Conservation (phyloP, 192 early-diverging fungal species). For the Rhizoclosmatium globosum region DNA sequence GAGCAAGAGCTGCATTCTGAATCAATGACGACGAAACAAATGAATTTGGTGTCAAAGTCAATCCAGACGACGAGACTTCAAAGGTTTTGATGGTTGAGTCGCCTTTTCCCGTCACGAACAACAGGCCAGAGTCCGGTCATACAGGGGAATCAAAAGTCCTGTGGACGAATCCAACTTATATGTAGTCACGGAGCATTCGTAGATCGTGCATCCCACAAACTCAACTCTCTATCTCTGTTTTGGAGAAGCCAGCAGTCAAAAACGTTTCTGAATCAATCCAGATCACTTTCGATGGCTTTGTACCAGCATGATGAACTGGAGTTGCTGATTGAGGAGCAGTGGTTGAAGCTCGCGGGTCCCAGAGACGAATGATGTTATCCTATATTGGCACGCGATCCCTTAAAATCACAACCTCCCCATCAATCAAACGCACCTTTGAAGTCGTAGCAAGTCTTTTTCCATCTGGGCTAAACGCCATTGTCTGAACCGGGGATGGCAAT, state of each 20-base stretch:
- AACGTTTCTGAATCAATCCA: constrained; percentile 72
- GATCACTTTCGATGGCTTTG: constrained; percentile 69
- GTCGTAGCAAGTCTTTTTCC: no score
- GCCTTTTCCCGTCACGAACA: constrained; percentile 76
- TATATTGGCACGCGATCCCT: neutral
- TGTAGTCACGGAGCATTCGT: constrained; percentile 59
- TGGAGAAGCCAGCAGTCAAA: constrained; percentile 75
- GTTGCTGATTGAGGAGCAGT: neutral
- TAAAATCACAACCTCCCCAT: no score
- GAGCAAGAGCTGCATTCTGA: constrained; percentile 70
- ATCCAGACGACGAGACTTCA: constrained; percentile 50
- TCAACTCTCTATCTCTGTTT: constrained; percentile 61
- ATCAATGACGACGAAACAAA: constrained; percentile 37
- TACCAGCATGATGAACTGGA: constrained; percentile 59
- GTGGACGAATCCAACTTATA: constrained; percentile 72
- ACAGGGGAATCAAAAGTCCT: constrained; percentile 76
- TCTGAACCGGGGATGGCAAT: no score
- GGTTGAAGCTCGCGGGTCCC: constrained; percentile 59
- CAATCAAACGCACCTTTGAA: no score
- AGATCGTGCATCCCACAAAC: constrained; percentile 80
- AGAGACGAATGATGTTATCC: constrained; percentile 65
- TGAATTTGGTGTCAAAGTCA: constrained; percentile 12
- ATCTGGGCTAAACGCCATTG: no score
- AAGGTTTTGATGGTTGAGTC: constrained; percentile 75
- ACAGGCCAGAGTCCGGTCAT: constrained; percentile 82